Evolutionary conservation across 768 basidiomycete species (phyloP), one percentile per base, ranked within the genome.

Genomic region (Russula vinacea): DNA sequence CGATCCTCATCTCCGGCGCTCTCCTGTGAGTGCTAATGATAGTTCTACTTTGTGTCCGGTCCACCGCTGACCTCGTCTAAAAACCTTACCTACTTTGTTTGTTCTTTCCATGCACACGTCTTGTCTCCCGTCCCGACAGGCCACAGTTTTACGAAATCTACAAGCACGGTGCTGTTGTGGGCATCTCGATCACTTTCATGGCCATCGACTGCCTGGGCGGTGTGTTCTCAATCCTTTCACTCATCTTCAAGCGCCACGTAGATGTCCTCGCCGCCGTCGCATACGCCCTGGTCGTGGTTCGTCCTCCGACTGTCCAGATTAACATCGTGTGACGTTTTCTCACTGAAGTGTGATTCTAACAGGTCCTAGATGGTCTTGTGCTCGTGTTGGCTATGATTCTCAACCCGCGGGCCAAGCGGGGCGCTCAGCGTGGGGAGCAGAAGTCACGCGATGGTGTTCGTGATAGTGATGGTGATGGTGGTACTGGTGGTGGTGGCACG

Each of bases 121-220:
- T 2, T 8, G 16, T 3, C 24, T 24, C 29, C n/a, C n/a, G n/a
- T 29, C 2, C 29, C 29, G 5, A 29, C 37, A 77, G 77, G 1
- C 84, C 91, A 0, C 90, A 93, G 72, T 92, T 87, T 70, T 84
- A 80, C 72, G 89, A 92, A 71, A 92, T 93, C 51, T 87, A 81
- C 74, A 81, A 82, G 65, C 78, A 79, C 69, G 78, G 78, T 66
- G 81, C 85, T 67, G 86, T 88, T 42, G 70, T 83, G 26, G 90
- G 91, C 9, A 84, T 94, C 57, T 89, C 86, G 0, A 75, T 88
- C 50, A 49, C 77, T 7, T 92, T 92, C 76, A 85, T 92, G 76
- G 67, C 74, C 9, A 78, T 92, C 56, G 91, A 94, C 70, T 78
- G 86, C 59, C 71, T 84, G 9, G 91, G 90, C 35, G 85, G 83